Conservation (phyloP, 1,284 basidiomycete genomes). For the Heterobasidion irregulare region DNA sequence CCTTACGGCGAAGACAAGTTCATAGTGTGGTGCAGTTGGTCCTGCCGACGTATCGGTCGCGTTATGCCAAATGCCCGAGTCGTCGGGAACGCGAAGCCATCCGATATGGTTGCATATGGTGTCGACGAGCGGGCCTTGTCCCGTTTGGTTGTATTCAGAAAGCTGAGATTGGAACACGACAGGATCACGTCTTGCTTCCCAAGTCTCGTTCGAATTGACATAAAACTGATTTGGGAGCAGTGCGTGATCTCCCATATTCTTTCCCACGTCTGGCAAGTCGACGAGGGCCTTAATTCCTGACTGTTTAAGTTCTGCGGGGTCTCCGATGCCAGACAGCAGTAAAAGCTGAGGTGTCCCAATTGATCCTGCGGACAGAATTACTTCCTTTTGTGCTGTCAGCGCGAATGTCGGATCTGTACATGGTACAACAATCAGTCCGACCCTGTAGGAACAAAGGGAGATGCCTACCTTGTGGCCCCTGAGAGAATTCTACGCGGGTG, state of each 20-base stretch:
- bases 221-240: constrained; percentile 10
- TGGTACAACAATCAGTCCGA: neutral
- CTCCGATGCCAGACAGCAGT: constrained; percentile 36
- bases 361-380: constrained; percentile 37
- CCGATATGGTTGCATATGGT: constrained; percentile 11
- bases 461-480: neutral
- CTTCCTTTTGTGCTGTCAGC: constrained; percentile 26
- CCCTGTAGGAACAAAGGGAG: neutral
- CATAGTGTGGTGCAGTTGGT: constrained; percentile 12
- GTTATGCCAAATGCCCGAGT: constrained; percentile 20
- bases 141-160: constrained; percentile 9
- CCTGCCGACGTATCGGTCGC: constrained; percentile 28
- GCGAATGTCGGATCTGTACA: neutral
- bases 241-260: constrained; percentile 23
- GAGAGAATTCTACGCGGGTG: constrained; percentile 23
- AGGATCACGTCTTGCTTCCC: constrained; percentile 10
- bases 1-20: constrained; percentile 8
- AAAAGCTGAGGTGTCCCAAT: constrained; percentile 35
- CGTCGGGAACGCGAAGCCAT: constrained; percentile 21
- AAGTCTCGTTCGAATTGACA: constrained; percentile 10
- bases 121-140: constrained; percentile 10
- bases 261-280: constrained; percentile 28
- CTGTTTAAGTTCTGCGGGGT: constrained; percentile 15
- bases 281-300: constrained; percentile 20
- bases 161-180: constrained; percentile 7